Evolutionary conservation across 2,329 filamentous ascomycete species (phyloP), one percentile per base, ranked within the genome.

Genomic region (Fusarium tuaranense): DNA sequence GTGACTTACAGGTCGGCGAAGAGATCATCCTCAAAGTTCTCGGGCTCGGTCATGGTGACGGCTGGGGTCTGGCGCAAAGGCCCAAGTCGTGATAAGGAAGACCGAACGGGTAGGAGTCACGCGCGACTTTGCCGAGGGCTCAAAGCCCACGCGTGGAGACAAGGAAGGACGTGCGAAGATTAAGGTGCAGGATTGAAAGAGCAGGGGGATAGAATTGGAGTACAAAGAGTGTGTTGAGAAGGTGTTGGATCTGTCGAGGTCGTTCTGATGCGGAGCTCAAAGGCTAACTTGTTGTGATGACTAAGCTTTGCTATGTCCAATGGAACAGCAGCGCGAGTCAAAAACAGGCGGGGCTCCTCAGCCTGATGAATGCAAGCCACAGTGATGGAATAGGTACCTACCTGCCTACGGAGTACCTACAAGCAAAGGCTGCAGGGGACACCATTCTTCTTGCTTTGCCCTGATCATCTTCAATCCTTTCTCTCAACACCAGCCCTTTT

Each of bases 1-100:
- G 46, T 51, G 38, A 77, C 94, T 86, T 87, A 98, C 95, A 98
- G 90, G 86, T 98, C 95, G 79, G 95, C 95, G 84, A 98, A 98
- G 84, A 98, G 93, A 88, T 98, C 95, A 81, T 98, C 95, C 78
- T 98, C 95, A 77, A 95, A 92, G 77, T 94, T 94, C 80, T 95
- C 94, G 63, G 89, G 87, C 80, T 97, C 94, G 58, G 94, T 91
- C 94, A 96, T 97, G 78, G 74, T 77, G 70, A 74, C n/a, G 59
- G 68, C 64, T 61, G 53, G 57, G 46, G 25, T 38, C 48, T 61
- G 60, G 65, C 51, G 51, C 51, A 63, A 51, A 65, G 70, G 57
- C 34, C 68, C 60, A 51, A 46, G 65, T 63, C 27, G 53, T 65
- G 55, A 72, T 51, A 61, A 69, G 51, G 48, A 53, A 58, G 53